These are phyloP conservation scores for Aeminium ludgeri DNA, from an alignment of 495 filamentous ascomycete genomes.

Conservation along the genomic window DNA sequence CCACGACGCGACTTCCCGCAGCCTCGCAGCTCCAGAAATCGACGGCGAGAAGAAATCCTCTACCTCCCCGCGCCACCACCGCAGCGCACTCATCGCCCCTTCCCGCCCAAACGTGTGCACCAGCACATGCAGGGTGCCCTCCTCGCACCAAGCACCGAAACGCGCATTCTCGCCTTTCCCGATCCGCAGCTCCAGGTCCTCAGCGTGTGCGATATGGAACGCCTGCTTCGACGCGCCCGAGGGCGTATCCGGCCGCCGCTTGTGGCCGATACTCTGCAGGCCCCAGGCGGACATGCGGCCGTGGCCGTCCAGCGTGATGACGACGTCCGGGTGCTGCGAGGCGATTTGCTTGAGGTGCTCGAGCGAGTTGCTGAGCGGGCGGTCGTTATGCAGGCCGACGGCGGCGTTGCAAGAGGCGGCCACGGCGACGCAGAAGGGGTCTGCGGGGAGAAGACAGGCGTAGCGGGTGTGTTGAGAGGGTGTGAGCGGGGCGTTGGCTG, in stretches of 20 bases:
- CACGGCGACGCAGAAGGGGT: conserved; percentile 48
- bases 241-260: conserved; percentile 40
- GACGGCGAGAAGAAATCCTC: conserved; percentile 52
- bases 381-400: background rate
- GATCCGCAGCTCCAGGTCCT: conserved; percentile 52
- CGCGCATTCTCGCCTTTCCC: conserved; percentile 17
- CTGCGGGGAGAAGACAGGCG: conserved; percentile 72
- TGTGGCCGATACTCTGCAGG: conserved; percentile 73
- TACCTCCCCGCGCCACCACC: conserved; percentile 62
- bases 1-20: conserved; percentile 3
- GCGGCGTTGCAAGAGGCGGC: background rate
- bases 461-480: conserved; percentile 26
- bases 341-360: conserved; percentile 78
- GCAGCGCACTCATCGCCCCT: conserved; percentile 40
- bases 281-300: conserved; percentile 93
- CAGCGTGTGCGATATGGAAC: conserved; percentile 77
- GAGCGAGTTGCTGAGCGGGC: conserved; percentile 30
- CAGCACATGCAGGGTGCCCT: conserved; percentile 33
- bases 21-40: background rate
- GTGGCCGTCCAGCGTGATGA: conserved; percentile 63
- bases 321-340: conserved; percentile 72
- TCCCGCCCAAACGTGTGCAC: conserved; percentile 59
- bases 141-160: conserved; percentile 10
- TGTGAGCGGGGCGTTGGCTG: background rate
- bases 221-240: conserved; percentile 31